Evolutionary conservation across 192 early-diverging fungal genomes (phyloP), one percentile per base, ranked within the genome.

Genomic region (Neocallimastix lanati): DNA sequence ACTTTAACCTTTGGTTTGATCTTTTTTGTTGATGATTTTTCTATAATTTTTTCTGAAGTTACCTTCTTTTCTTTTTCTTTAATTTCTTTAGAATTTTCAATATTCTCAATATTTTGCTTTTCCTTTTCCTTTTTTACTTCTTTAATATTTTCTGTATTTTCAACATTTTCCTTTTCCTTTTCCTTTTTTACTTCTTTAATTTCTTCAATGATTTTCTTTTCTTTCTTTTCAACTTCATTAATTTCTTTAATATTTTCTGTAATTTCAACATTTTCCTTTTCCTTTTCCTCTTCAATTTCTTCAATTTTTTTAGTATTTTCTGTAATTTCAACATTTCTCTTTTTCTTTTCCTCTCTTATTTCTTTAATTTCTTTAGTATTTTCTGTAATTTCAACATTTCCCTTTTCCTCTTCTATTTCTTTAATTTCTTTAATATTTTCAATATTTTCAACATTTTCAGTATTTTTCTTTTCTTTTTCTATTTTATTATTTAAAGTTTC

Each of bases 1-100:
- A 80, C 50, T 9, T 80, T 78, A 76, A 86, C 25, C 11, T 67
- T 67, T 67, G 50, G 25, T 67, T 25, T 67, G n/a, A 67, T 67
- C 4, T 67, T 67, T n/a, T 27, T 67, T 67, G 50, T 4, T 67
- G 25, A 7, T n/a, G 21, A 0, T 6, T 6, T 33, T 11, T 33
- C 11, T 33, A 33, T 6, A 33, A 33, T 11, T 33, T 33, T 33
- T 33, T 33, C 30, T 6, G 30, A 33, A 33, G 30, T 33, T 33
- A n/a, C n/a, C n/a, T n/a, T n/a, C n/a, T n/a, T n/a, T n/a, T n/a
- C n/a, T n/a, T 3, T 33, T 33, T 33, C 30, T 3, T 33, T 33
- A 33, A 33, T 33, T 33, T 33, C 30, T 33, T 33, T n/a, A n/a
- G n/a, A n/a, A n/a, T n/a, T n/a, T n/a, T n/a, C n/a, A n/a, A n/a